Evolutionary conservation across 306 rosid species (phyloP), one percentile per base, ranked within the genome.

Genomic region (Hippophae rhamnoides): DNA sequence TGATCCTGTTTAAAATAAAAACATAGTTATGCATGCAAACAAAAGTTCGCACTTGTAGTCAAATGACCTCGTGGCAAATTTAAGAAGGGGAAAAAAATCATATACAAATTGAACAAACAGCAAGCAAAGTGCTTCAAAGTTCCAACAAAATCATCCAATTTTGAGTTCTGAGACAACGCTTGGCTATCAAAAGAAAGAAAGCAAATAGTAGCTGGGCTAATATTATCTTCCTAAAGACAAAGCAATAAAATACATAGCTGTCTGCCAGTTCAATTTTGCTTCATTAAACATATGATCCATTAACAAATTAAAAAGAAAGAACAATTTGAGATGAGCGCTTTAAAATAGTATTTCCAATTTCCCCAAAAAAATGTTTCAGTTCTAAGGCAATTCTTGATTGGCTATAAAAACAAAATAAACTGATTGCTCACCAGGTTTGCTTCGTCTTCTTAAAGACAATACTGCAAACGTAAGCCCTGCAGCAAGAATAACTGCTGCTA

Each of bases 401-500:
- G 45, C 9, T 3, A 48, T 61, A 14, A 40, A 66, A 60, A 58
- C 2, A 10, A 56, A 61, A 56, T 31, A 41, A 48, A 23, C 48
- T 54, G 55, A 58, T 11, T 41, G 75, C 99, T 93, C 50, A 88
- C 99, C 57, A 38, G 82, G 78, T 75, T 49, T 61, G 8, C 47
- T 68, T 60, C 68, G 79, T 65, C 77, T 88, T 43, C 87, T 61
- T 11, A 86, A 64, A 57, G 97, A 88, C 61, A 84, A 56, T 47
- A 90, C 84, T 26, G 89, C 78, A 27, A 88, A 75, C 45, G 89
- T 42, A 72, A 93, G 70, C 72, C 99, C 97, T 1, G 85, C 54
- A 49, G 78, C 72, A 62, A 92, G 86, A 60, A 88, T 63, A 45
- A 86, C 77, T 68, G 95, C 99, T 31, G 90, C 95, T 18, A 88